phyloP scores from a whole-genome alignment of 495 filamentous ascomycete genomes.

The Hypoxylon subgilvum region DNA sequence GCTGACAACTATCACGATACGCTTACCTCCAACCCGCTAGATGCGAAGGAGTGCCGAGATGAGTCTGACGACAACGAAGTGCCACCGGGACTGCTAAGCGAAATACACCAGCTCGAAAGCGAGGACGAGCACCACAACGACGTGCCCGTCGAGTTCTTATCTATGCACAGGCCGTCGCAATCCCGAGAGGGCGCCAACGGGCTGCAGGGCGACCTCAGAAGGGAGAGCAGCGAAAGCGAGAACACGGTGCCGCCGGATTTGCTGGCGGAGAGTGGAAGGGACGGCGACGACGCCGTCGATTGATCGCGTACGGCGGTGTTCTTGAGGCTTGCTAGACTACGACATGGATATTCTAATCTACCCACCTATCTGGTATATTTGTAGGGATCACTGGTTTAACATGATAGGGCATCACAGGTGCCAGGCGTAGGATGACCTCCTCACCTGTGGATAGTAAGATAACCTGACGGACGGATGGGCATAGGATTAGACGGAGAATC shows the following conservation, averaged over 20 bases:
- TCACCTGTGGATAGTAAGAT: no score
- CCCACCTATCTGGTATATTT: not conserved
- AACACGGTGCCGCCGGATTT: constrained; percentile 53
- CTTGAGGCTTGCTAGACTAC: no score
- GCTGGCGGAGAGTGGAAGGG: constrained; percentile 38
- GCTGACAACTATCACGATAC: not conserved
- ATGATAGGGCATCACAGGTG: no score
- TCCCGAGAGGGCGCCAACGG: constrained; percentile 4
- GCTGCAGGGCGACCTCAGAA: constrained; percentile 8
- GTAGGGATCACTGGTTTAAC: not conserved
- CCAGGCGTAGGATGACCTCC: no score
- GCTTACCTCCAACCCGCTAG: constrained; percentile 25
- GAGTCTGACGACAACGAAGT: constrained; percentile 46
- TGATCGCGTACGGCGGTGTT: no score
- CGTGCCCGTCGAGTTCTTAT: constrained; percentile 51
- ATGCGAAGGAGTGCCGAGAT: constrained; percentile 27
- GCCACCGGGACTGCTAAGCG: constrained; percentile 44
- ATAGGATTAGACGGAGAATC: constrained; percentile 2
- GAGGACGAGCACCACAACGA: constrained; percentile 47
- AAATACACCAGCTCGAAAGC: constrained; percentile 26
- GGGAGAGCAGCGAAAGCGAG: constrained; percentile 45
- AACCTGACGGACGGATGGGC: no score
- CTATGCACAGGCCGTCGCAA: constrained; percentile 38
- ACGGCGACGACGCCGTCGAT: constrained; percentile 22
- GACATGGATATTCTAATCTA: no score